phyloP scores from a whole-genome alignment of 2,329 filamentous ascomycete species.

The Huntiella moniliformis region DNA sequence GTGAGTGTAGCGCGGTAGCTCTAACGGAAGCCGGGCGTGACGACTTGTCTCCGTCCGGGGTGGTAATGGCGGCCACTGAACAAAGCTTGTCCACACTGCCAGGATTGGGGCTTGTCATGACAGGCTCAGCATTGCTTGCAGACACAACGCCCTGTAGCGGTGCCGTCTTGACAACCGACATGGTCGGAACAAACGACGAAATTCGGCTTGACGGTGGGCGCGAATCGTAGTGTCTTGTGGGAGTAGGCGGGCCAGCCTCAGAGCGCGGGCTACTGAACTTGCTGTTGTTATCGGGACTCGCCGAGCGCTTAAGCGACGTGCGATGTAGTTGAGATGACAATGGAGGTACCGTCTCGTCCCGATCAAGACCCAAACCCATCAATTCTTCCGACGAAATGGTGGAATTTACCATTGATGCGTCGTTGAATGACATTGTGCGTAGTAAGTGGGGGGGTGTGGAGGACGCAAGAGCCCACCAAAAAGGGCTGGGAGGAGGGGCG shows the following conservation, averaged over 20 bases:
- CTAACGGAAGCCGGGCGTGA: background rate
- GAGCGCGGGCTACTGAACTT: slow-evolving; percentile 1
- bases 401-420: no score
- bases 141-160: slow-evolving; percentile 5
- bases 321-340: slow-evolving; percentile 4
- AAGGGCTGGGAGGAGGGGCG: no score
- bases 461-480: no score
- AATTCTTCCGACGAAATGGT: no score
- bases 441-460: no score
- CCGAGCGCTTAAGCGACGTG: slow-evolving; percentile 5
- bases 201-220: slow-evolving; percentile 6
- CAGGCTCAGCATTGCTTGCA: slow-evolving; percentile 2
- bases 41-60: background rate
- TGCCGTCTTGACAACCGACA: slow-evolving; percentile 4
- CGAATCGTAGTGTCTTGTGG: slow-evolving; percentile 2
- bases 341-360: background rate
- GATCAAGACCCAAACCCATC: no score
- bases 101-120: background rate
- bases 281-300: slow-evolving; percentile 7
- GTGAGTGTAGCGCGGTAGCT: background rate
- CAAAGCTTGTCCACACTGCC: no score
- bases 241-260: background rate
- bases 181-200: slow-evolving; percentile 5
- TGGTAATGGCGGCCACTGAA: background rate
- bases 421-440: no score